phyloP scores from a whole-genome alignment of 257 asterid genomes.

The Pogostemon cablin region DNA sequence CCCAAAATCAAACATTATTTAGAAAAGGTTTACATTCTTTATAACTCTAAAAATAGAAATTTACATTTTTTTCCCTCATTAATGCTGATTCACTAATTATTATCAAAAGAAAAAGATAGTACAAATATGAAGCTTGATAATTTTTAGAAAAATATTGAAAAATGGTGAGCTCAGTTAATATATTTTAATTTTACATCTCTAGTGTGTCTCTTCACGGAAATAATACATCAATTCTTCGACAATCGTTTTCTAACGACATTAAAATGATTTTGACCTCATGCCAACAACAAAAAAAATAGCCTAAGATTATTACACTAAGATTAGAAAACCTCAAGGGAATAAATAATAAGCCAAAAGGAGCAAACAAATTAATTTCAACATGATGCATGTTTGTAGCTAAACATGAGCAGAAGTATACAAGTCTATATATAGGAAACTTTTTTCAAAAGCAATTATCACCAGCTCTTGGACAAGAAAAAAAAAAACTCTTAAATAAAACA shows the following conservation, averaged over 20 bases:
- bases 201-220: no score
- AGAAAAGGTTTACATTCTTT: no score
- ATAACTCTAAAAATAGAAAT: no score
- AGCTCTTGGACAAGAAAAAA: not conserved
- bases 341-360: constrained; percentile 1
- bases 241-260: not conserved
- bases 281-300: no score
- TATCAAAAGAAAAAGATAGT: no score
- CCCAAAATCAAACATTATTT: no score
- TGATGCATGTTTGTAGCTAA: constrained; percentile 12
- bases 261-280: not conserved
- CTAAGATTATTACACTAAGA: not conserved
- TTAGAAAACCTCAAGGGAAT: not conserved
- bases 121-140: no score
- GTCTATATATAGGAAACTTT: not conserved
- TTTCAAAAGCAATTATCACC: not conserved
- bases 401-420: not conserved
- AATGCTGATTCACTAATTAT: no score
- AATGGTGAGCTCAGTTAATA: no score
- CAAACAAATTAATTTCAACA: not conserved
- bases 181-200: no score
- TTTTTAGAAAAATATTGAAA: no score
- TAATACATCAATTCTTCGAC: not conserved
- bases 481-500: not conserved
- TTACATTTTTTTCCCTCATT: no score